Base-by-base conservation (phyloP, 179 eudicot genomes). In the Patellifolia procumbens region DNA sequence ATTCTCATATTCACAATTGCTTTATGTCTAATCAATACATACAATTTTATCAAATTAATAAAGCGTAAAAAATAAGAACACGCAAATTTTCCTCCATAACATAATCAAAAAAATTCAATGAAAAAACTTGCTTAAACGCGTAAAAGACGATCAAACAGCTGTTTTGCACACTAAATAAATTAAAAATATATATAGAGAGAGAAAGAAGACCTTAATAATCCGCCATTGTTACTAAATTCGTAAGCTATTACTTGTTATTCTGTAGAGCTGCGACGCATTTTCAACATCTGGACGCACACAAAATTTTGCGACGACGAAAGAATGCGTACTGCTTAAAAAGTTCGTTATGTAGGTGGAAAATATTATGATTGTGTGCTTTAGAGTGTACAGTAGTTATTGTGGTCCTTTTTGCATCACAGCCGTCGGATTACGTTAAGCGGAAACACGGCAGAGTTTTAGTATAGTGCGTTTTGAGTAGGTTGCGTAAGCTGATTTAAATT, bases 191-290 rank as follows among this genome's bases (percentile, higher is more conserved):
- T 26, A 28, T 43, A 45, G 24, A 64, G 43, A 39, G 43, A 22
- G 51, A 67, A 67, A 13, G 43, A 43, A 13, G 10, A 68, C 72
- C 72, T 68, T 43, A 45, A 46, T 26, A 39, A 68, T 22, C 24
- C 67, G 79, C 73, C 74, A 76, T 76, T 76, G 74, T 67, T 56
- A 48, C 16, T 64, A 39, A 39, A 5, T 39, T n/a, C n/a, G n/a
- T n/a, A n/a, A n/a, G n/a, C n/a, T n/a, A n/a, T n/a, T n/a, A n/a
- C n/a, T n/a, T n/a, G n/a, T n/a, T n/a, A n/a, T n/a, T n/a, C n/a
- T n/a, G 8, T 62, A 62, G 43, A 17, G 16, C 67, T 62, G 67
- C 22, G n/a, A 62, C 1, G 16, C 56, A 39, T 9, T 51, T 51
- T n/a, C n/a, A n/a, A n/a, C n/a, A n/a, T n/a, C n/a, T n/a, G n/a